These are phyloP conservation scores for Lagenidium giganteum DNA, from an alignment of 352 stramenopile species.

Conservation along the genomic window DNA sequence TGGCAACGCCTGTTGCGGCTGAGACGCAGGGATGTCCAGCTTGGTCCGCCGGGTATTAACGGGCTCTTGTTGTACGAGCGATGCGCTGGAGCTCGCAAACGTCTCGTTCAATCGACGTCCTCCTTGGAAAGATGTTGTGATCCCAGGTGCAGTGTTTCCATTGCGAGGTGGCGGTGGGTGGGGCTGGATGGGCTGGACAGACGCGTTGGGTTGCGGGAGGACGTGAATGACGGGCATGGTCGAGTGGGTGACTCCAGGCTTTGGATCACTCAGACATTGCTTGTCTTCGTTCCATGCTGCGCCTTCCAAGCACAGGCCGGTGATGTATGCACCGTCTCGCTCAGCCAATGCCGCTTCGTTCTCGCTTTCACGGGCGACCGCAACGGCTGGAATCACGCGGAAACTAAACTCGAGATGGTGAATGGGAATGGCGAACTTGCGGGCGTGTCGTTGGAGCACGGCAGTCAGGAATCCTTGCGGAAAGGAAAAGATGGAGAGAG, in stretches of 20 bases:
- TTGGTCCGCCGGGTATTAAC: neutral
- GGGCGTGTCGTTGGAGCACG: constrained; percentile 64
- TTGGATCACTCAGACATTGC: constrained; percentile 40
- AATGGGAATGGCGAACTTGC: constrained; percentile 65
- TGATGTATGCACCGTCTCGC: constrained; percentile 47
- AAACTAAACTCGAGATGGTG: constrained; percentile 79
- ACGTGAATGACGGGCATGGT: constrained; percentile 87
- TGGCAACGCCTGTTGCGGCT: neutral
- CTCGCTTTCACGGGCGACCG: neutral
- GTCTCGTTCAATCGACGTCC: constrained; percentile 10
- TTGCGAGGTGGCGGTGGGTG: neutral
- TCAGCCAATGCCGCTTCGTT: constrained; percentile 7
- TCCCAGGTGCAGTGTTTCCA: neutral
- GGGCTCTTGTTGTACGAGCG: neutral
- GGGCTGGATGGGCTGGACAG: too few relatives aligned
- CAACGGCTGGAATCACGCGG: constrained; percentile 10
- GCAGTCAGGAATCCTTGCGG: constrained; percentile 76
- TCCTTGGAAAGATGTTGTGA: constrained; percentile 20
- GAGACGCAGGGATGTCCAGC: neutral
- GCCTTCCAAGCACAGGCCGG: constrained; percentile 65
- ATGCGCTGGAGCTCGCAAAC: constrained; percentile 29
- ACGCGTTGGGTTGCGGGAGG: constrained; percentile 32
- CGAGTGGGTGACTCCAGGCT: constrained; percentile 54
- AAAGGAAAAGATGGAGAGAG: constrained; percentile 65
- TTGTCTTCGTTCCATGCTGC: constrained; percentile 54